Evolutionary conservation across 345 rosid genomes (phyloP).

Genomic region (Erysimum cheiranthoides): DNA sequence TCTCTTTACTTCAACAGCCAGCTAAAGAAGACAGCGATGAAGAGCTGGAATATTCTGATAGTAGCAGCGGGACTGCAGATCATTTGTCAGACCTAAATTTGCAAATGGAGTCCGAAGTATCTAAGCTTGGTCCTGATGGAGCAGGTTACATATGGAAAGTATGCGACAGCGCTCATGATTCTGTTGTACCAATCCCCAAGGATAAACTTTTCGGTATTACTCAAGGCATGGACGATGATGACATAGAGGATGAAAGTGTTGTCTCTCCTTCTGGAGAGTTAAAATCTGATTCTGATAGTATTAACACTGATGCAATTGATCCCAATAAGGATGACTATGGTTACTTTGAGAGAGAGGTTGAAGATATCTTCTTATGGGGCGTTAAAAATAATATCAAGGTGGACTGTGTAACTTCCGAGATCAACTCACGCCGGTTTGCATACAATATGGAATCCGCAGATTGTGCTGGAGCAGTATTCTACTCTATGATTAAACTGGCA

Average conservation of each 20-base stretch:
- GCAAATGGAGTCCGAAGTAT: constrained; percentile 50
- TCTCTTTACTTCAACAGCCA: constrained; percentile 79
- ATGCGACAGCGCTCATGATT: constrained; percentile 72
- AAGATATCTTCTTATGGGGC: constrained; percentile 84
- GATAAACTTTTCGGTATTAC: constrained; percentile 65
- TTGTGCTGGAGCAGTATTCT: constrained; percentile 85
- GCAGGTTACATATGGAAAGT: constrained; percentile 82
- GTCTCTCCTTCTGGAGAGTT: constrained; percentile 63
- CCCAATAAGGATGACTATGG: constrained; percentile 55
- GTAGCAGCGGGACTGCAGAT: constrained; percentile 58
- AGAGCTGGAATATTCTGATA: constrained; percentile 88
- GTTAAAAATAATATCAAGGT: constrained; percentile 64
- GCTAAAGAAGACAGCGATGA: constrained; percentile 91
- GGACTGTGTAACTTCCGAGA: constrained; percentile 59
- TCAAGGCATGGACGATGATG: constrained; percentile 67
- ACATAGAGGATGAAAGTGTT: constrained; percentile 61
- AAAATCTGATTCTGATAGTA: constrained; percentile 53
- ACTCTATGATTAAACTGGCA: constrained; percentile 82
- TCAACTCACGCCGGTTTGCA: constrained; percentile 78
- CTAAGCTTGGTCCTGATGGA: constrained; percentile 85
- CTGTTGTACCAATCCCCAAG: constrained; percentile 84
- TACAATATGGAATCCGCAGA: constrained; percentile 76
- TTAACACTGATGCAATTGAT: constrained; percentile 53
- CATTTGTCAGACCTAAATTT: constrained; percentile 48
- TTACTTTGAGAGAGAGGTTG: constrained; percentile 87